Percentiles rank a stretch among this genome's conserved stretches.
phyloP scores from a whole-genome alignment of 345 rosid species.

The Salix exigua region DNA sequence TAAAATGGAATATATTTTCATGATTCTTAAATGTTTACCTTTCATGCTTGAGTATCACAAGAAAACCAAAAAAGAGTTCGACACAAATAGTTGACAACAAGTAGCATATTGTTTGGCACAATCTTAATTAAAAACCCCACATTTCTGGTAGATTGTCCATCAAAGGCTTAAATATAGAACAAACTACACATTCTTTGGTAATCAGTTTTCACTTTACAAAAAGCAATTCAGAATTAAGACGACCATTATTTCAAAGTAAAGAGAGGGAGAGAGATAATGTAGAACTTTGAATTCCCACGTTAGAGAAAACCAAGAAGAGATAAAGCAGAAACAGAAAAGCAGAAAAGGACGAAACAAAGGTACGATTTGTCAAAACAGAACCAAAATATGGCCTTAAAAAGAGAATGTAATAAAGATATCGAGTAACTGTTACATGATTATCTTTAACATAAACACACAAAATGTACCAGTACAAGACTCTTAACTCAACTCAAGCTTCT shows the following conservation, averaged over 20 bases:
- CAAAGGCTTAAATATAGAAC: neutral
- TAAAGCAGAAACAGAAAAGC: conserved; percentile 41
- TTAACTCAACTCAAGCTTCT: neutral
- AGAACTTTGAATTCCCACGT: conserved; percentile 33
- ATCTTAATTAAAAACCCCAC: conserved; percentile 1
- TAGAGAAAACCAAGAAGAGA: conserved; percentile 27
- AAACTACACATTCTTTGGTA: neutral
- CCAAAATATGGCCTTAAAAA: conserved; percentile 16
- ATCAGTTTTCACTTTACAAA: neutral
- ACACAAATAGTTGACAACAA: conserved; percentile 7
- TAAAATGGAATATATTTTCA: conserved; percentile 7
- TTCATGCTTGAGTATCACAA: conserved; percentile 10
- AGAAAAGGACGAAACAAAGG: conserved; percentile 43
- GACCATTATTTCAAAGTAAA: conserved; percentile 4
- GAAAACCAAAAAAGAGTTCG: conserved; percentile 11
- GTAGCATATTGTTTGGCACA: neutral
- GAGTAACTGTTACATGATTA: conserved; percentile 24
- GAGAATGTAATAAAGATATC: conserved; percentile 11
- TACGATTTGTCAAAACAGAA: conserved; percentile 39
- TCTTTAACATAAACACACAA: neutral
- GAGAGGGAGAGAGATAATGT: conserved; percentile 10
- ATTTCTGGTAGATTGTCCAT: neutral
- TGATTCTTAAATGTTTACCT: conserved; percentile 23
- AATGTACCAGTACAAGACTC: neutral
- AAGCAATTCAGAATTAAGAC: neutral